Conservation (phyloP, 2,329 filamentous ascomycete genomes). For the Diatrype stigma region DNA sequence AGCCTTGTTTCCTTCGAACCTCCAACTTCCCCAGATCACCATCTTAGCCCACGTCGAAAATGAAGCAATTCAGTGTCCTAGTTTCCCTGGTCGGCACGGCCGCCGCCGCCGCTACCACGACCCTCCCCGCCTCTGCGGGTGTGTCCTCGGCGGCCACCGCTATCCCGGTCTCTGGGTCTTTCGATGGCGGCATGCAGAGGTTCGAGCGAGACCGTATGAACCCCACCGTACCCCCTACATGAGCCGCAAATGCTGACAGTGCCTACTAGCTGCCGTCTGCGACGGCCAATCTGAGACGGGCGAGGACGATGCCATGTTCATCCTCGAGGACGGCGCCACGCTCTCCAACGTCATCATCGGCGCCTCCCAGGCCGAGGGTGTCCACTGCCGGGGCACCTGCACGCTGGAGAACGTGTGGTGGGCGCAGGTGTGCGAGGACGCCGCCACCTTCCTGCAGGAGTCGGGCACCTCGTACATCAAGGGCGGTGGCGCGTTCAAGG, state of each 20-base stretch:
- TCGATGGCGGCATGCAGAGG: slow-evolving; percentile 1
- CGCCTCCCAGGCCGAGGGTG: slow-evolving; percentile 1
- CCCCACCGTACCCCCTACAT: too few relatives aligned
- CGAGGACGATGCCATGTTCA: slow-evolving; percentile 1
- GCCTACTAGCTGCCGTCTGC: slow-evolving; percentile 1
- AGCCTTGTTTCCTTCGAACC: too few relatives aligned
- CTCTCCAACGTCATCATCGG: slow-evolving; percentile 4
- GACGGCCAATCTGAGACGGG: neutral
- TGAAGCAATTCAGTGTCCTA: neutral
- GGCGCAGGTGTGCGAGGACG: slow-evolving; percentile 35
- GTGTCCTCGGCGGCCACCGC: slow-evolving; percentile 4
- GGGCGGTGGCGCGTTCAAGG: slow-evolving; percentile 39
- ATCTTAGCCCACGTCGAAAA: neutral
- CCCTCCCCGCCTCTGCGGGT: slow-evolving; percentile 4
- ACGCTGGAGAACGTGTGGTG: slow-evolving; percentile 28
- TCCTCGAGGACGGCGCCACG: slow-evolving; percentile 1
- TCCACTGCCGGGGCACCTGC: slow-evolving; percentile 2
- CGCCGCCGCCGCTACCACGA: slow-evolving; percentile 6
- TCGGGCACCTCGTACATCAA: slow-evolving; percentile 38
- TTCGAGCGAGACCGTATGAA: neutral
- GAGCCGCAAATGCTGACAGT: too few relatives aligned
- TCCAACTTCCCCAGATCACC: neutral
- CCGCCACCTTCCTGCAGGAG: slow-evolving; percentile 32
- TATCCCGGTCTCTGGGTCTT: slow-evolving; percentile 4
- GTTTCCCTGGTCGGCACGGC: neutral